Evolutionary conservation across 208 protist species (phyloP), one percentile per base, ranked within the genome.

Genomic region (Plasmodiophora brassicae): DNA sequence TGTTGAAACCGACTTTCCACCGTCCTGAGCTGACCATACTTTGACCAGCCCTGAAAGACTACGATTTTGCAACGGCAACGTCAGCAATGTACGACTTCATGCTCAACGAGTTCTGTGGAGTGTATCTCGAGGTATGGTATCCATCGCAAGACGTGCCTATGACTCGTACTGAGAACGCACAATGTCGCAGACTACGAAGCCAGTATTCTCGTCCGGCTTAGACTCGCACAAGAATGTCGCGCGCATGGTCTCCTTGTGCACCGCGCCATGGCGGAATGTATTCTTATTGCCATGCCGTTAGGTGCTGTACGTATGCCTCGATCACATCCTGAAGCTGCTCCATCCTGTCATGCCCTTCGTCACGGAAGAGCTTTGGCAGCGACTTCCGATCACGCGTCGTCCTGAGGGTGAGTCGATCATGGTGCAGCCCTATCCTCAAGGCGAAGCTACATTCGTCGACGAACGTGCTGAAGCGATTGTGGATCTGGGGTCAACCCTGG

Each of bases 261-360:
- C 20, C 41, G n/a, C 20, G 14, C 20, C 41, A 78, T 78, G 65
- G 32, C 65, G n/a, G 14, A 38, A 5, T 36, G 10, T 44, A 36
- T 5, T 78, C 41, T 57, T 14, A 57, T 57, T 25, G 14, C 14
- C 25, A 57, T 57, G 50, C 5, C 41, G 5, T 38, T 78, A 78
- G 65, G 65, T 78, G 32, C 65, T 78, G 5, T 78, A 78, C 41
- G 41, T 78, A 78, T 78, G 65, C n/a, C 20, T 78, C 5, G 65
- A 78, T 32, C 87, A 88, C 45, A 32, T 46, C 45, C 35, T 92
- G n/a, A 93, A 96, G 84, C 72, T 99, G 85, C 91, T 99, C 0
- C 97, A 99, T 91, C 98, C 98, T 45, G 97, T 99, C 92, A 99
- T 99, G 98, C 99, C 99, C 36, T 99, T 98, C 90, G 88, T 99